Conservation (phyloP, 2,329 filamentous ascomycete species). For the Cryphonectria parasitica region DNA sequence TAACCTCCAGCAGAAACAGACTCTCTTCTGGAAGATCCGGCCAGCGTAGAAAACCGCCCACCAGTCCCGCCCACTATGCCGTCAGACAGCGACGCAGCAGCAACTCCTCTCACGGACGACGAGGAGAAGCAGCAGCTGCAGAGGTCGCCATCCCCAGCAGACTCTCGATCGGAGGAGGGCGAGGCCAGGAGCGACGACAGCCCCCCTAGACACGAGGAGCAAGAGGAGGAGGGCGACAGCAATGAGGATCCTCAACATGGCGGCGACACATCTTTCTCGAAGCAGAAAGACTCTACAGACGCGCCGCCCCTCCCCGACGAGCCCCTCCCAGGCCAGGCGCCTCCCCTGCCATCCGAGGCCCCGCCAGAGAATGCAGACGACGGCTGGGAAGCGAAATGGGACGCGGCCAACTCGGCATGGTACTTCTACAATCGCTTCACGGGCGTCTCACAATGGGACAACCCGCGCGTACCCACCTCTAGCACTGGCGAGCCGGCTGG, state of each 20-base stretch:
- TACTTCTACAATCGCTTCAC: constrained; percentile 88
- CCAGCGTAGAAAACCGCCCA: background rate
- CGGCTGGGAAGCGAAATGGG: constrained; percentile 84
- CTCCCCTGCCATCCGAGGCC: constrained; percentile 49
- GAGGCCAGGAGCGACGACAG: constrained; percentile 25
- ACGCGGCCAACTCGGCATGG: constrained; percentile 67
- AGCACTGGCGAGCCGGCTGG: constrained; percentile 35
- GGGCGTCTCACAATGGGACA: constrained; percentile 78
- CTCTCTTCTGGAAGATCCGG: background rate
- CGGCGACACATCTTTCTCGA: background rate
- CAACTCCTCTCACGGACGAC: constrained; percentile 13
- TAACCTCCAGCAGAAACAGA: constrained; percentile 25
- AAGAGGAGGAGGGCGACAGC: background rate
- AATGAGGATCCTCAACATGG: background rate
- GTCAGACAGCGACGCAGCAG: constrained; percentile 24
- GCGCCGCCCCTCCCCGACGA: constrained; percentile 27
- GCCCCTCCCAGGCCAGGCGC: constrained; percentile 31
- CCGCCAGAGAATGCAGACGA: constrained; percentile 58
- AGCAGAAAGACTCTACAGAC: background rate
- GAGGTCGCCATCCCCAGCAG: constrained; percentile 18
- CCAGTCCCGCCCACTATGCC: constrained; percentile 15
- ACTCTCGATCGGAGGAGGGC: constrained; percentile 27
- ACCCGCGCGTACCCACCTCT: constrained; percentile 70
- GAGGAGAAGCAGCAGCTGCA: constrained; percentile 18
- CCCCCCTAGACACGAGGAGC: background rate